Percentiles rank a stretch among this genome's conserved stretches.
Evolutionary conservation across 148 eudicot genomes (phyloP).

Genomic region (Arctostaphylos glauca): DNA sequence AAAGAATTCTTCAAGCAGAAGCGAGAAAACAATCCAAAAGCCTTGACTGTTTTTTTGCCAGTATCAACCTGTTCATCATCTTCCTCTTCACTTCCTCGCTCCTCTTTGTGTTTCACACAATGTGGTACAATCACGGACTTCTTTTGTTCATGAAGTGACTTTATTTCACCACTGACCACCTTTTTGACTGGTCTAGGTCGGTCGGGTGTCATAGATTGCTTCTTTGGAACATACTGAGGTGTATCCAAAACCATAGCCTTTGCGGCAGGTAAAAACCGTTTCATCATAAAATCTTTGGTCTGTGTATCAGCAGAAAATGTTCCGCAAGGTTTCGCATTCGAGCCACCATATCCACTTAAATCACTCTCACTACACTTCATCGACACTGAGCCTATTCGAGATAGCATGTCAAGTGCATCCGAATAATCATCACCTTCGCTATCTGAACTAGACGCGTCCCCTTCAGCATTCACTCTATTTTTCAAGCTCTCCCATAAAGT

Average conservation of each 20-base stretch:
- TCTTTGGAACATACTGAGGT: conserved; percentile 62
- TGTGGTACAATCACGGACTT: conserved; percentile 33
- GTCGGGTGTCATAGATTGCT: conserved; percentile 39
- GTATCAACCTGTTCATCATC: conserved; percentile 27
- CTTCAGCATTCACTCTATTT: conserved; percentile 20
- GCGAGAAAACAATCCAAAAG: conserved; percentile 73
- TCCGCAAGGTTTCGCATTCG: conserved; percentile 27
- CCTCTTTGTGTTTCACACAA: conserved; percentile 37
- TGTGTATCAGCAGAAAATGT: conserved; percentile 37
- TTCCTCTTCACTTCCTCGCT: conserved; percentile 55
- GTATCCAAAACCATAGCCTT: conserved; percentile 76
- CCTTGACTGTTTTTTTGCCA: conserved; percentile 43
- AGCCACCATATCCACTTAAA: conserved; percentile 45
- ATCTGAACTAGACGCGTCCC: conserved; percentile 11
- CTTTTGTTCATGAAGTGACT: conserved; percentile 38
- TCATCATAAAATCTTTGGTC: conserved; percentile 82
- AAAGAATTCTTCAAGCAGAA: conserved; percentile 79
- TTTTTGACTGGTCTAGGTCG: conserved; percentile 35
- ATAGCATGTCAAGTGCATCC: conserved; percentile 60
- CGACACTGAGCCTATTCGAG: conserved; percentile 50
- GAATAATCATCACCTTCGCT: conserved; percentile 47
- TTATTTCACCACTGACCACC: conserved; percentile 38
- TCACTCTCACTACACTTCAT: conserved; percentile 63
- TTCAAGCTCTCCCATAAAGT: conserved; percentile 26
- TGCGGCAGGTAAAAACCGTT: conserved; percentile 91